Evolutionary conservation across 2,329 filamentous ascomycete species (phyloP).

Genomic region (Arthrobotrys sinensis): DNA sequence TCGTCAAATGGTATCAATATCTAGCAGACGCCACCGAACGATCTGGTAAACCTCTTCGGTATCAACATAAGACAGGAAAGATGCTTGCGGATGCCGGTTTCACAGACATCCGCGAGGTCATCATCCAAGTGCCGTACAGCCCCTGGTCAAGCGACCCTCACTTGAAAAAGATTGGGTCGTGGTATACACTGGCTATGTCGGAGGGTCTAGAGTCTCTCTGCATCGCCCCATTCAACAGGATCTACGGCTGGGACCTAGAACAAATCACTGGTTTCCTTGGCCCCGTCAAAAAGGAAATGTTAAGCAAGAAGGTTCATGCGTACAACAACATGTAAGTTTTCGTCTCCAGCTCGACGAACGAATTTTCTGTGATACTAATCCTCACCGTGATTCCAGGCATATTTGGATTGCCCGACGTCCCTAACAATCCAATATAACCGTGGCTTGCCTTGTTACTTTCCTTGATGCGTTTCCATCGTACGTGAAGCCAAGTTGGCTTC

Average conservation of each 20-base stretch:
- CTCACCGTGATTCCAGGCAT: conserved; percentile 62
- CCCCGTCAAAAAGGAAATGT: conserved; percentile 78
- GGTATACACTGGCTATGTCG: conserved; percentile 85
- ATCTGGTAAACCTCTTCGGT: conserved; percentile 77
- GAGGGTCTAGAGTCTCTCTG: conserved; percentile 81
- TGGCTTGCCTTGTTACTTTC: conserved; percentile 28
- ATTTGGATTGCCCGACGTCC: conserved; percentile 66
- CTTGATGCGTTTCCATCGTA: conserved; percentile 31
- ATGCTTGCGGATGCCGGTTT: conserved; percentile 81
- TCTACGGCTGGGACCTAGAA: conserved; percentile 74
- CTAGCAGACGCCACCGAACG: conserved; percentile 78
- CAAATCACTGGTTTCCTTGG: conserved; percentile 76
- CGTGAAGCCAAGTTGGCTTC: conserved; percentile 22
- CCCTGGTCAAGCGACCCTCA: conserved; percentile 78
- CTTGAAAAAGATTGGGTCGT: conserved; percentile 79
- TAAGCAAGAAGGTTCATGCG: conserved; percentile 77
- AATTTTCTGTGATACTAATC: conserved; percentile 37
- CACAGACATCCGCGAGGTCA: conserved; percentile 80
- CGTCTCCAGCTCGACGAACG: neutral
- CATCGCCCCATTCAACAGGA: conserved; percentile 79
- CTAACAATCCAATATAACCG: conserved; percentile 21
- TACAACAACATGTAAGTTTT: conserved; percentile 83
- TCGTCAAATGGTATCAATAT: conserved; percentile 79
- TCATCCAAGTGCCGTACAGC: conserved; percentile 80
- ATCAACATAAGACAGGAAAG: conserved; percentile 74